Evolutionary conservation across 257 asterid genomes (phyloP).

Genomic region (Leptodermis oblonga): DNA sequence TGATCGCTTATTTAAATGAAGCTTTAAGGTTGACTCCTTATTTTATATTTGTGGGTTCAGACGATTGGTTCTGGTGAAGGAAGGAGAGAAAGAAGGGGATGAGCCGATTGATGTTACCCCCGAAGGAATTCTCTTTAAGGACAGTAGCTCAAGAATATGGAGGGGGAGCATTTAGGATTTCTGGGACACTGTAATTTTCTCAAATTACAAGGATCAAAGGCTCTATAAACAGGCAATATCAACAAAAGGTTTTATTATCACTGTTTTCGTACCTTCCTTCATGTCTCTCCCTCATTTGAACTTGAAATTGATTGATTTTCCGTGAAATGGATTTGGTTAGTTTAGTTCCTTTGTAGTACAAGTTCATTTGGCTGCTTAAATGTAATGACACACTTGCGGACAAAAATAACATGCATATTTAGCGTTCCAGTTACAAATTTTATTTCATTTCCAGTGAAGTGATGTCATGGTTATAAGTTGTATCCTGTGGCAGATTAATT

Average conservation of each 20-base stretch:
- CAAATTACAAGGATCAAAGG: conserved; percentile 92
- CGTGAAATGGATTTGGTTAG: not conserved
- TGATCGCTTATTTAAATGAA: not conserved
- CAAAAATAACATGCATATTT: too few relatives aligned
- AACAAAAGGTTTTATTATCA: conserved; percentile 40
- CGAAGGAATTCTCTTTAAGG: conserved; percentile 78
- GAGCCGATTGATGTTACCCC: conserved; percentile 65
- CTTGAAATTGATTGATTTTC: too few relatives aligned
- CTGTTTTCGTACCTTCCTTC: not conserved
- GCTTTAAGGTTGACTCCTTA: not conserved
- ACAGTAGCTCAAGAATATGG: conserved; percentile 86
- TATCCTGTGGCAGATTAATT: not conserved
- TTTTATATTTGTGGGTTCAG: conserved; percentile 36
- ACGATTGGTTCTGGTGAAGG: conserved; percentile 75
- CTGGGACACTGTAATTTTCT: conserved; percentile 57
- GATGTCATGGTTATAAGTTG: too few relatives aligned
- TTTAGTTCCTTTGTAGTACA: not conserved
- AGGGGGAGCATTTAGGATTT: conserved; percentile 82
- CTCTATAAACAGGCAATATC: conserved; percentile 66
- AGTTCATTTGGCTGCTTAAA: too few relatives aligned
- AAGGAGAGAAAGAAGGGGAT: conserved; percentile 51
- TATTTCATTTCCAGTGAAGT: too few relatives aligned
- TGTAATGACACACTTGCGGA: too few relatives aligned
- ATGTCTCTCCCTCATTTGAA: not conserved
- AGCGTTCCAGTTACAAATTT: too few relatives aligned